Conservation (phyloP, 2,329 filamentous ascomycete species). For the Tympanopsis confertula region DNA sequence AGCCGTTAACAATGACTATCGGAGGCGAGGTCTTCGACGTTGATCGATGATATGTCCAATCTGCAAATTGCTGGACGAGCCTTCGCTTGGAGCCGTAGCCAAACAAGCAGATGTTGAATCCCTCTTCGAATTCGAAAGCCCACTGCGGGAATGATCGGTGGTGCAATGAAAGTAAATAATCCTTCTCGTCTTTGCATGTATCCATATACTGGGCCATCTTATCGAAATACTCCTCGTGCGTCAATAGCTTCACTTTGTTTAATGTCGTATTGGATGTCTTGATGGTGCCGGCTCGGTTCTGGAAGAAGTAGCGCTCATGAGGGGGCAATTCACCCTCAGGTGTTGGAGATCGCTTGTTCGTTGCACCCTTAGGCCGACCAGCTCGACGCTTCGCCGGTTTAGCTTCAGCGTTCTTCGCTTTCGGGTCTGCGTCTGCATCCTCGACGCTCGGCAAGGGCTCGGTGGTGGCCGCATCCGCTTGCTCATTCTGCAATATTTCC, state of each 20-base stretch:
- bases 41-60: slow-evolving; percentile 32
- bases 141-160: slow-evolving; percentile 51
- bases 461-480: slow-evolving; percentile 19
- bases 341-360: slow-evolving; percentile 40
- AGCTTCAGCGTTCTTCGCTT: background rate
- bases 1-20: slow-evolving; percentile 53
- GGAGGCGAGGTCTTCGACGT: slow-evolving; percentile 12
- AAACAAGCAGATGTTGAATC: slow-evolving; percentile 55
- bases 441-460: slow-evolving; percentile 20
- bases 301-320: slow-evolving; percentile 58
- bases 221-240: slow-evolving; percentile 53
- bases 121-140: slow-evolving; percentile 52
- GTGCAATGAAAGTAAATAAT: slow-evolving; percentile 43
- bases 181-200: slow-evolving; percentile 38
- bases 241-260: slow-evolving; percentile 40
- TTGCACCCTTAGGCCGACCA: background rate
- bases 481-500: slow-evolving; percentile 39
- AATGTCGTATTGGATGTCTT: slow-evolving; percentile 55
- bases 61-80: slow-evolving; percentile 43
- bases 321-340: slow-evolving; percentile 50
- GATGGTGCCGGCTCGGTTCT: slow-evolving; percentile 47
- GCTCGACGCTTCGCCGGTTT: slow-evolving; percentile 4
- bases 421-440: slow-evolving; percentile 5
- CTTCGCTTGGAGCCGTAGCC: slow-evolving; percentile 55
- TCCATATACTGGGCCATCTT: slow-evolving; percentile 35